phyloP scores from a whole-genome alignment of 73 alveolate species.

The Blepharisma stoltei region DNA sequence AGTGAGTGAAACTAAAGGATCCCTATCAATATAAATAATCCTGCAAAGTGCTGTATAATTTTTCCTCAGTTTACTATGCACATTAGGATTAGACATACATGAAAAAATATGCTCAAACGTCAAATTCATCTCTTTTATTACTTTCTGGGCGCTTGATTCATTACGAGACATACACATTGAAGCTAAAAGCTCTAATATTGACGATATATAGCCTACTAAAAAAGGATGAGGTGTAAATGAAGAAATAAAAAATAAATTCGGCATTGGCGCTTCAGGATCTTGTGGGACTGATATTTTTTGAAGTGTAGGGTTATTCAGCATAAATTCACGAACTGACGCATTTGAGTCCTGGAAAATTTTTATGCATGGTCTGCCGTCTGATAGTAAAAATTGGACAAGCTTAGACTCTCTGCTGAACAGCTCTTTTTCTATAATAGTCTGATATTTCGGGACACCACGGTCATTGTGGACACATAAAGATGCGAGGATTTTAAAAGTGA shows the following conservation, averaged over 20 bases:
- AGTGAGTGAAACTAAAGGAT: background rate
- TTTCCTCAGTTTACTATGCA: conserved; percentile 18
- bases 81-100: background rate
- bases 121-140: background rate
- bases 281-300: background rate
- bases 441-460: background rate
- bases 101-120: background rate
- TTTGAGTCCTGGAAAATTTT: background rate
- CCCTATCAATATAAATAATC: background rate
- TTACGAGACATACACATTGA: conserved; percentile 20
- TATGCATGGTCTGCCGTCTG: background rate
- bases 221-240: no score
- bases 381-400: background rate
- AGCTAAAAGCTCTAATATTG: background rate
- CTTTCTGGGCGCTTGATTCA: background rate
- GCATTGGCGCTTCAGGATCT: background rate
- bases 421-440: background rate
- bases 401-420: background rate
- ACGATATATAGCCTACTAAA: background rate
- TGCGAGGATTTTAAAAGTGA: conserved; percentile 1
- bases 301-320: background rate
- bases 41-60: background rate
- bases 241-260: background rate
- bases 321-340: background rate
- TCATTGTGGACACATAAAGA: background rate